Base-by-base conservation (phyloP, 2,329 filamentous ascomycete species). In the Talaromyces sp. region DNA sequence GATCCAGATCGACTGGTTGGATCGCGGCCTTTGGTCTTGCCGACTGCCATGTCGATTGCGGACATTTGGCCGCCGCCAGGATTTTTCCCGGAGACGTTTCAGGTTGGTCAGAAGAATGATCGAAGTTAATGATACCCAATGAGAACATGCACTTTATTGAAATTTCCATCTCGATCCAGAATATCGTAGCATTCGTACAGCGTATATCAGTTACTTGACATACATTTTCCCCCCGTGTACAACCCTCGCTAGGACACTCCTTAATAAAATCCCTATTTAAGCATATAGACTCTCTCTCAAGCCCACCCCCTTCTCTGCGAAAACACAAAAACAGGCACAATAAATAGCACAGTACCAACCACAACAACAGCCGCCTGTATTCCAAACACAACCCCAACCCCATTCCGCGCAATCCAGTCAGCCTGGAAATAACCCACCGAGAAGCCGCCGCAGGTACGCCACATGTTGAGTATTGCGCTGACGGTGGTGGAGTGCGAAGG, bases 31-130 rank as follows among this genome's bases (percentile, higher is more conserved):
- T 59, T 77, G 25, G 69, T 77, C 6, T 71, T 75, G 63, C 75
- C 76, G 1, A 70, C 75, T 16, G 52, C 62, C 33, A 70, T 74
- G 25, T 76, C 74, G 3, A 77, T 77, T 54, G 75, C 73, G 5
- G 75, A 78, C 68, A 77, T 78, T 7, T 78, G 76, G 76, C 76
- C 76, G 14, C 76, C 75, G 1, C 76, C 76, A 2, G 75, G 76
- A 0, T 78, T 78, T 55, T 77, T 78, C 59, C 75, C 76, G 2
- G 74, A 77, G 62, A 74, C 73, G 0, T 78, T 78, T 62, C 73
- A 72, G 35, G 73, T 72, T 7, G 66, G 66, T 3, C 40, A 67
- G 69, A 63, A 58, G 57, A 56, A 63, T n/a, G 58, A 60, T n/a
- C 23, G 35, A 8, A 55, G 33, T 57, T 57, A 40, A 42, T 37